A percentile compares a stretch with the other conserved stretches of the same genome.
phyloP scores from a whole-genome alignment of 345 rosid species.

The Excoecaria cochinchinensis region DNA sequence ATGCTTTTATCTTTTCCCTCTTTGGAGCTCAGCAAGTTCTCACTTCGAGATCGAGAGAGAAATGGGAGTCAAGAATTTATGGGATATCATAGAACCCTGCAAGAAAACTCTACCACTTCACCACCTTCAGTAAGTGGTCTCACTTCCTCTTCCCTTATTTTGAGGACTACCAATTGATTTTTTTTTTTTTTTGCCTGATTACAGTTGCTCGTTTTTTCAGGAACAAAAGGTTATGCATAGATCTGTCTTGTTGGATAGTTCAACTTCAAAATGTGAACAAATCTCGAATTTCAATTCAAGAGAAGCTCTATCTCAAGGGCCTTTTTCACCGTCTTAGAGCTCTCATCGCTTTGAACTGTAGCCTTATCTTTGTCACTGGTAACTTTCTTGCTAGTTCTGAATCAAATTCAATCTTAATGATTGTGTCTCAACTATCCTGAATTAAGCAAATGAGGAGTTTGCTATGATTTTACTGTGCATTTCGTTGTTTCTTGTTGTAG shows the following conservation, averaged over 20 bases:
- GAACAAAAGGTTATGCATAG: conserved; percentile 85
- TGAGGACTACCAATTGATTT: neutral
- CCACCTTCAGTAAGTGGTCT: conserved; percentile 65
- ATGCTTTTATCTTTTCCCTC: too few species aligned
- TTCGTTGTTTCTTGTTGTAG: conserved; percentile 32
- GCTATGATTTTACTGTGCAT: too few species aligned
- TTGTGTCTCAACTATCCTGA: neutral
- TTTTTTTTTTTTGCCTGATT: neutral
- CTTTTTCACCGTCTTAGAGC: conserved; percentile 90
- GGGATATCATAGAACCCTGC: too few species aligned
- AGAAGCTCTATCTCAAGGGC: conserved; percentile 61
- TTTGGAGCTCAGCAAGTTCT: too few species aligned
- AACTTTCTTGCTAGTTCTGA: neutral
- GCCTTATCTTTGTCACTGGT: conserved; percentile 76
- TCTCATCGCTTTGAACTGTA: conserved; percentile 85
- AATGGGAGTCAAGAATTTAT: too few species aligned
- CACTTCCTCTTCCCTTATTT: neutral
- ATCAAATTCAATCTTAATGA: neutral
- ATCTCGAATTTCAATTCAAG: conserved; percentile 51
- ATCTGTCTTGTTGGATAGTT: conserved; percentile 96
- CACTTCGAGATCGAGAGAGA: too few species aligned
- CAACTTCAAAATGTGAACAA: conserved; percentile 69
- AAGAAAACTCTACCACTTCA: too few species aligned
- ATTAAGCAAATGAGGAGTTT: neutral
- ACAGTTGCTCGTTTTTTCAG: conserved; percentile 24